phyloP scores from a whole-genome alignment of 139 green algal species.

The Ettlia oleoabundans region DNA sequence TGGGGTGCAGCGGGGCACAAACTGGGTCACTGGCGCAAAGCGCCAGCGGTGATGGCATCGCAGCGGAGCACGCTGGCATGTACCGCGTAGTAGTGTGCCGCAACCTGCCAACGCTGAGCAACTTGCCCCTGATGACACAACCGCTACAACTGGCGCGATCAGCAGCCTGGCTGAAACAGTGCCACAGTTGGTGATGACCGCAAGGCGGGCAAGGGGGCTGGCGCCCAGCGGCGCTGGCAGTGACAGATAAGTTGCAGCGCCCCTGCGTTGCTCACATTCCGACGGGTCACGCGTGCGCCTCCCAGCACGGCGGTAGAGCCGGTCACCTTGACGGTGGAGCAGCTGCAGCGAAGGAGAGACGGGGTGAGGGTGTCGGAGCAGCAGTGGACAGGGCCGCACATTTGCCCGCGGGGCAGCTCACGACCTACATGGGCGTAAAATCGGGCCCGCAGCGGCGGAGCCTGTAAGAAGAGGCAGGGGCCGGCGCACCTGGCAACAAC shows the following conservation, averaged over 20 bases:
- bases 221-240: background rate
- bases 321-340: slow-evolving; percentile 33
- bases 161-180: background rate
- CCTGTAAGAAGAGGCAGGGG: too few species aligned
- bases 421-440: too few species aligned
- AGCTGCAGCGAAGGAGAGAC: slow-evolving; percentile 12
- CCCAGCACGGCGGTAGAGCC: slow-evolving; percentile 1
- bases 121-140: too few species aligned
- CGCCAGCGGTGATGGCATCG: too few species aligned
- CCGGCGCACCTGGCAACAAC: too few species aligned
- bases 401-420: too few species aligned
- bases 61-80: too few species aligned
- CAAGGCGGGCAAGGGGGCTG: background rate
- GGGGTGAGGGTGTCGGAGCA: background rate
- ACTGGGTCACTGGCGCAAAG: too few species aligned
- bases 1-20: background rate
- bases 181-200: background rate
- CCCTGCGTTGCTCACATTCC: slow-evolving; percentile 28
- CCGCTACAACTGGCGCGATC: too few species aligned
- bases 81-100: background rate
- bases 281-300: slow-evolving; percentile 18
- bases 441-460: too few species aligned
- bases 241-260: background rate
- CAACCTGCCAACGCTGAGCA: too few species aligned
- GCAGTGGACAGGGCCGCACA: background rate